Evolutionary conservation across 805 yeast species (phyloP).

Genomic region (Teunomyces kruisii): DNA sequence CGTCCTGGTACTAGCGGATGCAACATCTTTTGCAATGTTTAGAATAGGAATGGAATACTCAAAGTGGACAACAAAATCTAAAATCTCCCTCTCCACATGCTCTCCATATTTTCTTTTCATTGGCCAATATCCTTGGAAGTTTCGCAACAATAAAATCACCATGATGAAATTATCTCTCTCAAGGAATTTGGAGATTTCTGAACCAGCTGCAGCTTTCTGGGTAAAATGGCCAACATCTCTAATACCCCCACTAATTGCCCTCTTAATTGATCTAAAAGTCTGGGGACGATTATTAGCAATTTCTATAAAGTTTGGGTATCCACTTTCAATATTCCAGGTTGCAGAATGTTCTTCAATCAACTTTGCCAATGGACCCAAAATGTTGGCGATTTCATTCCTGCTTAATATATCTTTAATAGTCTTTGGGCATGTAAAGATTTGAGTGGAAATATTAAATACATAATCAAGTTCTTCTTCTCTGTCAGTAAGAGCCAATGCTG

Average conservation of each 20-base stretch:
- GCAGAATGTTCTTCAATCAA: conserved; percentile 44
- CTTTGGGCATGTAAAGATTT: conserved; percentile 45
- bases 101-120: conserved; percentile 62
- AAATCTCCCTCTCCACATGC: conserved; percentile 62
- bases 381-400: conserved; percentile 37
- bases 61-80: conserved; percentile 49
- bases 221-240: conserved; percentile 29
- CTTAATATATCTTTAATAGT: conserved; percentile 42
- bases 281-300: conserved; percentile 15
- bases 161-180: conserved; percentile 24
- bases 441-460: conserved; percentile 34
- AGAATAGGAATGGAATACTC: conserved; percentile 47
- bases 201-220: conserved; percentile 14
- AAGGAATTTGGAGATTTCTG: conserved; percentile 18
- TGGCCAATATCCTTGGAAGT: conserved; percentile 59
- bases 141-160: conserved; percentile 43
- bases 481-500: conserved; percentile 48
- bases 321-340: conserved; percentile 33
- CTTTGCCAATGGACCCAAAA: conserved; percentile 47
- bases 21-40: conserved; percentile 40
- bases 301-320: conserved; percentile 30
- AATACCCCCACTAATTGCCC: conserved; percentile 31
- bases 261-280: conserved; percentile 23
- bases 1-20: conserved; percentile 14
- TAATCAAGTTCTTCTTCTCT: conserved; percentile 48